Evolutionary conservation across 139 green algal genomes (phyloP).

Genomic region (Mychonastes homosphaera): DNA sequence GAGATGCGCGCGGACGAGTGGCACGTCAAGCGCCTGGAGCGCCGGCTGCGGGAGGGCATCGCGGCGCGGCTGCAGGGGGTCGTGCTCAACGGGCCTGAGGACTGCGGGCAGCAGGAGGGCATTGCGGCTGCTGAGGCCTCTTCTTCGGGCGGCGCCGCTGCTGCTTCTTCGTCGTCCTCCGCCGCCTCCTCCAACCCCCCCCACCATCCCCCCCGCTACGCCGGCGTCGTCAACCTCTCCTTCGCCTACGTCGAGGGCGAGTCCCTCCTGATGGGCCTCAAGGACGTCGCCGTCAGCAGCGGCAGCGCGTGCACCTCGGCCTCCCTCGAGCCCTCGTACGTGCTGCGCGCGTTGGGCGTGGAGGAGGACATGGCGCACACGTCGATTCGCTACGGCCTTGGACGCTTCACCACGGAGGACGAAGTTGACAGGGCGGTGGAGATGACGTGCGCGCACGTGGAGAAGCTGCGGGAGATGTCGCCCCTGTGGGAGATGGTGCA

Average conservation of each 20-base stretch:
- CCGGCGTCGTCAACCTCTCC: conserved; percentile 90
- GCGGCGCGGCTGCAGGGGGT: conserved; percentile 54
- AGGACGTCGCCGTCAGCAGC: conserved; percentile 83
- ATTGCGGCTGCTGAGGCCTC: conserved; percentile 14
- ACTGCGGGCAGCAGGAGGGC: conserved; percentile 21
- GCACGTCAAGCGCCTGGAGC: conserved; percentile 60
- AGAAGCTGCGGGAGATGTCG: conserved; percentile 91
- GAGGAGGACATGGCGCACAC: conserved; percentile 98
- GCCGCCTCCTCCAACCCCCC: neutral
- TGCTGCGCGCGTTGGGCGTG: conserved; percentile 92
- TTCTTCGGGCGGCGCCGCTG: neutral
- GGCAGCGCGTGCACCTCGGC: conserved; percentile 90
- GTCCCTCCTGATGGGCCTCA: conserved; percentile 95
- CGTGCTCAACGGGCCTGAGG: conserved; percentile 72
- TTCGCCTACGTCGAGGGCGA: conserved; percentile 98
- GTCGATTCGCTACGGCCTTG: conserved; percentile 77
- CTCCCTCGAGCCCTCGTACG: conserved; percentile 91
- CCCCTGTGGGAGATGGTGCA: conserved; percentile 98
- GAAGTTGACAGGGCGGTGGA: conserved; percentile 79
- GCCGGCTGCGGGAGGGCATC: conserved; percentile 75
- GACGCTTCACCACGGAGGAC: conserved; percentile 87
- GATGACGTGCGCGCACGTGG: conserved; percentile 79
- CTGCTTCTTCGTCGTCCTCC: neutral
- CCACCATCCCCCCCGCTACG: conserved; percentile 44
- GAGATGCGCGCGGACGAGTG: conserved; percentile 70